Evolutionary conservation across 192 early-diverging fungal species (phyloP).

Genomic region (Entomortierella parvispora): DNA sequence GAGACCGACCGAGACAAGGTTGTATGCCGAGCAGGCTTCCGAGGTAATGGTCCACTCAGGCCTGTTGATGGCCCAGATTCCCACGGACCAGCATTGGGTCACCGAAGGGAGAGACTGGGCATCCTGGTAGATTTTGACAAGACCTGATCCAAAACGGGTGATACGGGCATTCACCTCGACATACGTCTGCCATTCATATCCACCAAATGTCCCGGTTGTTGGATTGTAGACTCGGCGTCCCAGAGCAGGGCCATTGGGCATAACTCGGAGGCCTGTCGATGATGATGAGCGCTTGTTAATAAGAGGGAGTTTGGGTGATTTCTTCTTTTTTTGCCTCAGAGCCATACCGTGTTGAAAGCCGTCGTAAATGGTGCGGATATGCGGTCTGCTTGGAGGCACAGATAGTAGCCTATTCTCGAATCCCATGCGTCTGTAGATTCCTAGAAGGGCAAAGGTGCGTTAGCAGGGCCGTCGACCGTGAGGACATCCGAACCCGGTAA

Average conservation of each 20-base stretch:
- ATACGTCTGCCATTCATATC: conserved; percentile 79
- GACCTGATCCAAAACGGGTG: conserved; percentile 74
- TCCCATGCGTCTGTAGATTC: conserved; percentile 45
- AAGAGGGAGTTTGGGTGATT: not conserved
- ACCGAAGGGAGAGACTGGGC: conserved; percentile 6
- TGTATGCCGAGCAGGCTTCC: conserved; percentile 72
- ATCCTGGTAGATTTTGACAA: conserved; percentile 62
- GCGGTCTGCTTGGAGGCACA: conserved; percentile 16
- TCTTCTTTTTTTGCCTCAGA: not conserved
- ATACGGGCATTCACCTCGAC: conserved; percentile 66
- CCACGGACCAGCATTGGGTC: conserved; percentile 58
- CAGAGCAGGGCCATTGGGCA: conserved; percentile 64
- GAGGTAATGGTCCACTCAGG: conserved; percentile 82
- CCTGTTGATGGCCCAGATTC: conserved; percentile 80
- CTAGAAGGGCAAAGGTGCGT: not conserved
- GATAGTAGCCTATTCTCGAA: conserved; percentile 14
- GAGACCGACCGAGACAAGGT: conserved; percentile 76
- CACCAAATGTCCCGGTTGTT: conserved; percentile 65
- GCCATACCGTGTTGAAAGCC: conserved; percentile 38
- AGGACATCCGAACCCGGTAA: too few relatives aligned
- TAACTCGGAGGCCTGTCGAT: conserved; percentile 56
- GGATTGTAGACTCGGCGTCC: conserved; percentile 68
- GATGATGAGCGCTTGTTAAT: too few relatives aligned
- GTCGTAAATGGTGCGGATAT: conserved; percentile 44
- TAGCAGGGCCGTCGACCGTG: too few relatives aligned